Conservation (phyloP, 2,329 filamentous ascomycete species). For the Neofusicoccum ribis region DNA sequence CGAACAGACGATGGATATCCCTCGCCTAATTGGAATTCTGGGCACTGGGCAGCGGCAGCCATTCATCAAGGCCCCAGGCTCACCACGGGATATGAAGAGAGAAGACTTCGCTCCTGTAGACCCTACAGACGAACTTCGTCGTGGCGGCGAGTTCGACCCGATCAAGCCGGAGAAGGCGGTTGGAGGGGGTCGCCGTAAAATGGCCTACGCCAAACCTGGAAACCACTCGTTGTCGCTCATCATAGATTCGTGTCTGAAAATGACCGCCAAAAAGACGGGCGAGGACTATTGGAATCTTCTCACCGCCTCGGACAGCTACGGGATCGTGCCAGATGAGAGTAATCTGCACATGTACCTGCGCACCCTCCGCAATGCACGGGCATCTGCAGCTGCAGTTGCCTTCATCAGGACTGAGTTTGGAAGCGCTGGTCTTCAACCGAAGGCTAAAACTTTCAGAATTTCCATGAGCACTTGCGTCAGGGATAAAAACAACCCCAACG, state of each 20-base stretch:
- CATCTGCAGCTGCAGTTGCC: slow-evolving; percentile 62
- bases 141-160: slow-evolving; percentile 11
- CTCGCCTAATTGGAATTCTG: slow-evolving; percentile 49
- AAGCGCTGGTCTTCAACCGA: slow-evolving; percentile 32
- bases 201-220: slow-evolving; percentile 47
- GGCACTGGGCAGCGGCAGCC: background rate
- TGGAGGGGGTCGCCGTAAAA: slow-evolving; percentile 26
- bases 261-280: slow-evolving; percentile 63
- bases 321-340: slow-evolving; percentile 68
- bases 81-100: slow-evolving; percentile 27
- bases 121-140: background rate
- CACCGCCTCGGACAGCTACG: slow-evolving; percentile 53
- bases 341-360: slow-evolving; percentile 71
- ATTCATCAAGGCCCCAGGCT: background rate
- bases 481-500: slow-evolving; percentile 74
- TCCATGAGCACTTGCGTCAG: slow-evolving; percentile 73
- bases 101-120: slow-evolving; percentile 11
- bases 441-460: slow-evolving; percentile 60
- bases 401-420: slow-evolving; percentile 54
- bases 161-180: background rate
- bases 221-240: slow-evolving; percentile 67
- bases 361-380: slow-evolving; percentile 64
- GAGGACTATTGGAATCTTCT: slow-evolving; percentile 76
- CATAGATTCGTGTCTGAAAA: slow-evolving; percentile 62
- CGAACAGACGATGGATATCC: slow-evolving; percentile 79